Conservation (phyloP, 1,284 basidiomycete genomes). For the Amylostereum areolatum region DNA sequence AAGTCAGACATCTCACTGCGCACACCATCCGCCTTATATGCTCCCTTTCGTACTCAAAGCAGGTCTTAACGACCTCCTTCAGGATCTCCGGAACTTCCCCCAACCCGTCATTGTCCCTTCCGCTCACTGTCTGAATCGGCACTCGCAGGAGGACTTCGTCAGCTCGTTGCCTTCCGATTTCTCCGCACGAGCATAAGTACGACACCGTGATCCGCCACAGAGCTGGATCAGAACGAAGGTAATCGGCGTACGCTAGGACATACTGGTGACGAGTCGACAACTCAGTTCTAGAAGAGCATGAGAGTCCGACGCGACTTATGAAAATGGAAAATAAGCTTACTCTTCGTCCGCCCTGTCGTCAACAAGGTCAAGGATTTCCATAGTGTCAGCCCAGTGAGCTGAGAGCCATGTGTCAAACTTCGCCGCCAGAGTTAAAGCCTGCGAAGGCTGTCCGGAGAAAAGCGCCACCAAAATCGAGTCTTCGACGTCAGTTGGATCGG, state of each 20-base stretch:
- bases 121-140: no score
- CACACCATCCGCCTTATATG: constrained; percentile 59
- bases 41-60: constrained; percentile 62
- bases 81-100: constrained; percentile 34
- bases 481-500: constrained; percentile 72
- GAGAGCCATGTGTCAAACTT: constrained; percentile 85
- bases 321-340: constrained; percentile 20
- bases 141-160: constrained; percentile 71
- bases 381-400: constrained; percentile 84
- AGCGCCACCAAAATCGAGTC: constrained; percentile 75
- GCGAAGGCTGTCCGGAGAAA: constrained; percentile 61
- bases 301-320: not conserved
- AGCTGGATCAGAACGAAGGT: constrained; percentile 69
- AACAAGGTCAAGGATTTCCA: constrained; percentile 64
- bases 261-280: constrained; percentile 71
- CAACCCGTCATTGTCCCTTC: constrained; percentile 50
- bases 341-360: constrained; percentile 52
- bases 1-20: constrained; percentile 35
- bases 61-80: constrained; percentile 62
- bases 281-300: constrained; percentile 45
- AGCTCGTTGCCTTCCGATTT: constrained; percentile 63
- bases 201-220: constrained; percentile 82
- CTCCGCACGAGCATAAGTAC: constrained; percentile 79
- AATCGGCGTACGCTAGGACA: constrained; percentile 77
- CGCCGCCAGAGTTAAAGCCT: constrained; percentile 59